Evolutionary conservation across 2,329 filamentous ascomycete species (phyloP).

Genomic region (Fusarium duplospermum): DNA sequence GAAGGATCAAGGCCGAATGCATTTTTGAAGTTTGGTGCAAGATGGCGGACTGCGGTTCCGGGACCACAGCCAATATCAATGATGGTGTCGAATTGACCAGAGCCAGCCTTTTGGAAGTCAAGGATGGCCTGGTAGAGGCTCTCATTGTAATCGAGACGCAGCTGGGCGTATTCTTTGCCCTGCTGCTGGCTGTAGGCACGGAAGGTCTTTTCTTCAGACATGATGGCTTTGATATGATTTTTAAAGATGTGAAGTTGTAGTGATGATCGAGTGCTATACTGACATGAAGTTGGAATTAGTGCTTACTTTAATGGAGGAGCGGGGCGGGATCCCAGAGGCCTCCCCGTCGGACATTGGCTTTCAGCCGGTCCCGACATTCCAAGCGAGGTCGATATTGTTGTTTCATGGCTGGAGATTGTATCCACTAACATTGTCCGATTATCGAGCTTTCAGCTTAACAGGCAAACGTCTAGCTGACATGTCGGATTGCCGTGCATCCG

Average conservation of each 20-base stretch:
- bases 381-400: not conserved
- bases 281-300: not conserved
- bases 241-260: not conserved
- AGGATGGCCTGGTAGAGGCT: constrained; percentile 61
- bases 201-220: constrained; percentile 52
- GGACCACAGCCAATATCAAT: constrained; percentile 70
- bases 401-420: not conserved
- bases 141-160: constrained; percentile 53
- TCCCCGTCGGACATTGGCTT: not conserved
- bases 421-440: not conserved
- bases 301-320: not conserved
- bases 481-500: not conserved
- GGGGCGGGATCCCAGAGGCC: not conserved
- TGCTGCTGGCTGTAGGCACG: constrained; percentile 55
- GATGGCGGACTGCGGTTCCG: constrained; percentile 58
- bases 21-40: constrained; percentile 59
- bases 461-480: not conserved
- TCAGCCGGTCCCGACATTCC: not conserved
- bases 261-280: not conserved
- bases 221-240: not conserved
- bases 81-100: constrained; percentile 55
- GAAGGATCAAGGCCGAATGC: constrained; percentile 64
- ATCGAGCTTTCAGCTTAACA: not conserved
- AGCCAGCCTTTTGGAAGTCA: constrained; percentile 58
- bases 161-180: constrained; percentile 56